Evolutionary conservation across 805 yeast genomes (phyloP).

Genomic region (Sugiyamaella americana): DNA sequence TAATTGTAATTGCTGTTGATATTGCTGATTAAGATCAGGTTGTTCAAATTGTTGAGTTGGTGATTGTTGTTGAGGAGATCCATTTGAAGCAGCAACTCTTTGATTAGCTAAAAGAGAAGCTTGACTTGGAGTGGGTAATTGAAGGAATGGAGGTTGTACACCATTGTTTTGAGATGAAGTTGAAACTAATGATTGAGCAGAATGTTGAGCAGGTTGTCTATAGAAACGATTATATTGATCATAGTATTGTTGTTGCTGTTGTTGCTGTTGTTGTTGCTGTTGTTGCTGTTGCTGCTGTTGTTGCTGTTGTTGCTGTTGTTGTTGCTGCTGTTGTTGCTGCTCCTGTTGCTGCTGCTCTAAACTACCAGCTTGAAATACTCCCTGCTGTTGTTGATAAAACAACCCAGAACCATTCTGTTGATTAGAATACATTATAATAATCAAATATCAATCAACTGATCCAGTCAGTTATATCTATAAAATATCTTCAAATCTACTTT

Average conservation of each 20-base stretch:
- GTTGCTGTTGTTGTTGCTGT: slow-evolving; percentile 19
- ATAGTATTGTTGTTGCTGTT: slow-evolving; percentile 16
- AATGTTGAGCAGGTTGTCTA: slow-evolving; percentile 16
- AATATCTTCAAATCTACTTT: too few species aligned
- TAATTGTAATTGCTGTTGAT: slow-evolving; percentile 10
- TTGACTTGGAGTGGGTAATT: slow-evolving; percentile 20
- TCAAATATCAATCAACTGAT: too few species aligned
- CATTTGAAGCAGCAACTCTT: slow-evolving; percentile 2
- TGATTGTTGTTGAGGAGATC: not conserved
- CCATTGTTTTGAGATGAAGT: slow-evolving; percentile 20
- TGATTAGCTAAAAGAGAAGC: slow-evolving; percentile 19
- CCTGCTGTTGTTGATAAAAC: slow-evolving; percentile 7
- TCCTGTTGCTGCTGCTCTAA: slow-evolving; percentile 10
- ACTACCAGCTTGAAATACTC: too few species aligned
- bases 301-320: slow-evolving; percentile 8
- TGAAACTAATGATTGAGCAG: slow-evolving; percentile 25
- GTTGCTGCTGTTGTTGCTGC: slow-evolving; percentile 16
- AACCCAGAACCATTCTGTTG: slow-evolving; percentile 8
- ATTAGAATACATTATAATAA: slow-evolving; percentile 9
- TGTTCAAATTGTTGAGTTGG: slow-evolving; percentile 8
- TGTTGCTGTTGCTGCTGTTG: slow-evolving; percentile 10
- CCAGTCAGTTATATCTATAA: too few species aligned
- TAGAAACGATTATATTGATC: slow-evolving; percentile 12
- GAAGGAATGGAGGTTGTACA: slow-evolving; percentile 24
- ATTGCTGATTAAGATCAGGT: slow-evolving; percentile 9